These are phyloP conservation scores for Mucor piriformis DNA, from an alignment of 371 early-diverging fungal genomes.

Conservation along the genomic window DNA sequence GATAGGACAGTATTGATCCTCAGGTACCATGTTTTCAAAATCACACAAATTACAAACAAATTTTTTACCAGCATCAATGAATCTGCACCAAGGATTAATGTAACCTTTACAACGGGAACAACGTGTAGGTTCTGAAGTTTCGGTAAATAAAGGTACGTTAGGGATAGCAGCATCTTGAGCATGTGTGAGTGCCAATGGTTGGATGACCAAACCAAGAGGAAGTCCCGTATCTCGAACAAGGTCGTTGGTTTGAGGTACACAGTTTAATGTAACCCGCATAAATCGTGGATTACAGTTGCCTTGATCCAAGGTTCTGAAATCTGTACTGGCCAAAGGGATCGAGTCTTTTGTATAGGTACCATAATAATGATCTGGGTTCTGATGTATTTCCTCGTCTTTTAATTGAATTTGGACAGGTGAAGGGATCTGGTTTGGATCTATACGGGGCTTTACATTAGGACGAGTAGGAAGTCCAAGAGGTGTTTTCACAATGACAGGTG, in stretches of 20 bases:
- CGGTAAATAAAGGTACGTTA: conserved; percentile 9
- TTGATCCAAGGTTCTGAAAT: conserved; percentile 84
- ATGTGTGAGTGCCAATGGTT: conserved; percentile 85
- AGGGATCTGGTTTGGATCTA: conserved; percentile 95
- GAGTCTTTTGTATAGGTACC: conserved; percentile 66
- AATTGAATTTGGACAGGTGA: conserved; percentile 84
- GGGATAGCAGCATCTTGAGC: conserved; percentile 64
- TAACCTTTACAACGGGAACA: conserved; percentile 94
- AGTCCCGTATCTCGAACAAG: conserved; percentile 74
- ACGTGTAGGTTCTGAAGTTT: background rate
- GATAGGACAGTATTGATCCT: conserved; percentile 88
- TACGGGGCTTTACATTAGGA: conserved; percentile 57
- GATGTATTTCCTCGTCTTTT: conserved; percentile 72
- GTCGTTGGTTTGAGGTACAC: conserved; percentile 81
- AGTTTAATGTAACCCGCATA: conserved; percentile 85
- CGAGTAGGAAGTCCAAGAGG: conserved; percentile 33
- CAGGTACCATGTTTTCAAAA: conserved; percentile 83
- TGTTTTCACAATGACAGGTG: conserved; percentile 5
- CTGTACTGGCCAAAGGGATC: conserved; percentile 82
- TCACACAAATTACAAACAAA: conserved; percentile 94
- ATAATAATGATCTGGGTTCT: conserved; percentile 56
- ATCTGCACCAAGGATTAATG: conserved; percentile 88
- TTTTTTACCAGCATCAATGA: conserved; percentile 86
- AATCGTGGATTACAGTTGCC: conserved; percentile 95
- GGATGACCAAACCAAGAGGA: conserved; percentile 88